These are phyloP conservation scores for Scheffersomyces coipomensis DNA, from an alignment of 805 yeast species.

Conservation along the genomic window DNA sequence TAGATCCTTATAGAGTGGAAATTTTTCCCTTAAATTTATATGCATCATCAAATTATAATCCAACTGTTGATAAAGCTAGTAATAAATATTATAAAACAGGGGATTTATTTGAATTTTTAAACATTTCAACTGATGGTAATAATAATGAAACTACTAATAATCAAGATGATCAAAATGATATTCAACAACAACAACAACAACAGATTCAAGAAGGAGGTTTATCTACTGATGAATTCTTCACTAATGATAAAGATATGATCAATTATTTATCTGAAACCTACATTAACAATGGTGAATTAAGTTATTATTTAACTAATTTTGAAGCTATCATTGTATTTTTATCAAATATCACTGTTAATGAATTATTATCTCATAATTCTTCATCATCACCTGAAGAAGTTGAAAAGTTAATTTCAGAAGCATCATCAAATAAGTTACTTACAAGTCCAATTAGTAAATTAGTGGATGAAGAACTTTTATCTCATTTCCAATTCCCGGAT, in stretches of 20 bases:
- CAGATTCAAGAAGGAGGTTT: no score
- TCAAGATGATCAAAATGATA: conserved; percentile 1
- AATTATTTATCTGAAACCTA: conserved; percentile 21
- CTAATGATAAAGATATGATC: conserved; percentile 29
- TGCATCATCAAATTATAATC: conserved; percentile 18
- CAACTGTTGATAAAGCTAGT: conserved; percentile 9
- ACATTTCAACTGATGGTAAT: not conserved
- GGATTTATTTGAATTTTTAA: conserved; percentile 27
- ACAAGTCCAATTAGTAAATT: conserved; percentile 23
- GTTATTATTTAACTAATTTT: conserved; percentile 39
- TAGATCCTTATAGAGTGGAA: conserved; percentile 31
- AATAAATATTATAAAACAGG: conserved; percentile 13
- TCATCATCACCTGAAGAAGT: conserved; percentile 3
- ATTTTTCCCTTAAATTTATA: conserved; percentile 14
- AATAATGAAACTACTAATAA: conserved; percentile 2
- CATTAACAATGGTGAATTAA: conserved; percentile 37
- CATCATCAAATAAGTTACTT: conserved; percentile 14
- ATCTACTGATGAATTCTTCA: conserved; percentile 18
- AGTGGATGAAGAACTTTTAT: conserved; percentile 26
- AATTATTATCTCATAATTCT: conserved; percentile 12
- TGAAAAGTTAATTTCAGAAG: not conserved
- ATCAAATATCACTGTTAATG: conserved; percentile 32
- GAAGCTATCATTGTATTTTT: conserved; percentile 40
- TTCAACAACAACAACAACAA: no score
- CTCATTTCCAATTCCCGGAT: conserved; percentile 27